phyloP scores from a whole-genome alignment of 176 grass and related monocot species.

The sorghum (Sorghum bicolor) region DNA sequence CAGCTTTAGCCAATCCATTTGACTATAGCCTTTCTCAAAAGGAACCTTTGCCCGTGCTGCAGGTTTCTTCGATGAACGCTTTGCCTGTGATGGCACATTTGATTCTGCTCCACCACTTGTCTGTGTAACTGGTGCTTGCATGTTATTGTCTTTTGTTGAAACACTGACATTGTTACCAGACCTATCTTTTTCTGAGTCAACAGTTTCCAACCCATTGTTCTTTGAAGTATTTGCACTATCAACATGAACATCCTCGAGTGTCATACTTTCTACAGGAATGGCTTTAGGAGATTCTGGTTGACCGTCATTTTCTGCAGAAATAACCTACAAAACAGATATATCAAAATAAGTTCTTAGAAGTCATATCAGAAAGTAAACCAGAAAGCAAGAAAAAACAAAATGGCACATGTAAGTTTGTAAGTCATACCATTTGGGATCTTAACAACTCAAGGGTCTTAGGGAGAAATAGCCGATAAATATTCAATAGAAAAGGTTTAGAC shows the following conservation, averaged over 20 bases:
- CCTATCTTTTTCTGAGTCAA: slow-evolving; percentile 15
- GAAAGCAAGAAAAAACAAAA: background rate
- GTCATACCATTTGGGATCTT: background rate
- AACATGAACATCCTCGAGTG: slow-evolving; percentile 40
- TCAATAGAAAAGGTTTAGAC: background rate
- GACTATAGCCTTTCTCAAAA: slow-evolving; percentile 87
- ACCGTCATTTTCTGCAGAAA: slow-evolving; percentile 34
- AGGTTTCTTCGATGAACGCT: slow-evolving; percentile 60
- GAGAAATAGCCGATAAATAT: background rate
- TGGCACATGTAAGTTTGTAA: background rate
- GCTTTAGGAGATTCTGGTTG: slow-evolving; percentile 64
- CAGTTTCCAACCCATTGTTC: slow-evolving; percentile 10
- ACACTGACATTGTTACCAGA: slow-evolving; percentile 8
- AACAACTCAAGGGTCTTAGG: background rate
- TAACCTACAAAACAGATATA: slow-evolving; percentile 46
- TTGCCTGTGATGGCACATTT: slow-evolving; percentile 39
- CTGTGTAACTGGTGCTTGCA: slow-evolving; percentile 28
- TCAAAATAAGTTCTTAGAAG: background rate
- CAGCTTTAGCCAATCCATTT: slow-evolving; percentile 93
- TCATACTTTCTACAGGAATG: slow-evolving; percentile 55
- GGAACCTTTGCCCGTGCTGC: slow-evolving; percentile 64
- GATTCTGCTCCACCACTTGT: slow-evolving; percentile 16
- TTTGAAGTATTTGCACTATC: background rate
- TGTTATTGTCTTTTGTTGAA: background rate
- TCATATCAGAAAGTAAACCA: background rate